Evolutionary conservation across 495 filamentous ascomycete genomes (phyloP), one percentile per base, ranked within the genome.

Genomic region (Aspergillus asperescens): DNA sequence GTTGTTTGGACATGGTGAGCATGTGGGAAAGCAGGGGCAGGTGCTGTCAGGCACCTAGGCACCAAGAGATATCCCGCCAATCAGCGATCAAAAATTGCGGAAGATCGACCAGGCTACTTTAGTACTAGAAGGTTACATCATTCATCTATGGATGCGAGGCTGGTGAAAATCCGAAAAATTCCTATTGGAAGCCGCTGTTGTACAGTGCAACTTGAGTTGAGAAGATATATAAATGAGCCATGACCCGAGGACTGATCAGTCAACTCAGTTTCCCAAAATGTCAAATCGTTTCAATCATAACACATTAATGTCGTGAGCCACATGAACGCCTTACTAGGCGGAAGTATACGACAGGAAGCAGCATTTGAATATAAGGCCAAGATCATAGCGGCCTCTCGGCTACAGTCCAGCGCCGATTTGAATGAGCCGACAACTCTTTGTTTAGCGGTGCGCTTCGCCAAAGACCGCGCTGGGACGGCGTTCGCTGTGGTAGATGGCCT

Each of bases 351-450:
- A 45, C 12, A 39, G 28, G 7, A 22, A 22, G 27, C 13, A 34
- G 37, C 5, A 16, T 7, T 5, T 9, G 16, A 15, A 32, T 31
- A 19, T 24, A 34, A 18, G 5, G 20, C n/a, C 3, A 35, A n/a
- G 5, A 28, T 70, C 56, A 72, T 28, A 66, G 48, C 23, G 70
- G 70, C 25, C 68, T 66, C 52, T 76, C 73, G 7, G 68, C 59
- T 38, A 77, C 64, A 3, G 74, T 74, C 74, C 74, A 77, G 45
- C 74, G 66, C 27, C 74, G 67, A 40, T 68, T 66, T 23, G 66
- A 55, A 18, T 54, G 40, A 7, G 40, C 29, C 10, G 72, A 65
- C n/a, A 61, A 64, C 38, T 68, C 67, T 41, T 65, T 63, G 50
- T 65, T 55, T n/a, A 67, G 24, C 9, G 61, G 62, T 2, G 64